Evolutionary conservation across 345 rosid species (phyloP).

Genomic region (Salix caprea): DNA sequence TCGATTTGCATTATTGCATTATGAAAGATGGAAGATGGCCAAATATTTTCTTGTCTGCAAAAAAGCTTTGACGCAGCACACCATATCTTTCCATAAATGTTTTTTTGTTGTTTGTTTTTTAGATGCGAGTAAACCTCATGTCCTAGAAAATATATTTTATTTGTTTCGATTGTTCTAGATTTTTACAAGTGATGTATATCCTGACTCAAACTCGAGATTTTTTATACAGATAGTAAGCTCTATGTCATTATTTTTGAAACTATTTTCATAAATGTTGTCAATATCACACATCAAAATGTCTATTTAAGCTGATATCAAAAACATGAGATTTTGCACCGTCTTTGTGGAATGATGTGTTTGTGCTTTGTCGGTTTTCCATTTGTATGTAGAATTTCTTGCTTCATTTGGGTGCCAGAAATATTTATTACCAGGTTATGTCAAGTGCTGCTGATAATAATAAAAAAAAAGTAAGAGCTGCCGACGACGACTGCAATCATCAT

Average conservation of each 20-base stretch:
- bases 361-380: not conserved
- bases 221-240: too few species aligned
- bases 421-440: not conserved
- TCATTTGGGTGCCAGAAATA: not conserved
- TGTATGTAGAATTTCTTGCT: not conserved
- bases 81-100: not conserved
- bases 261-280: too few species aligned
- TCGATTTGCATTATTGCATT: not conserved
- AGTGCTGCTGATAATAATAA: not conserved
- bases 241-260: too few species aligned
- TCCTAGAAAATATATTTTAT: too few species aligned
- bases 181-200: accelerated
- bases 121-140: too few species aligned
- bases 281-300: not conserved
- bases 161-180: too few species aligned
- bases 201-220: too few species aligned
- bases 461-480: not conserved
- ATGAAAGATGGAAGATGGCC: not conserved
- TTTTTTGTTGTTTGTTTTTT: too few species aligned
- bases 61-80: not conserved
- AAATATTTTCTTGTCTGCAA: not conserved
- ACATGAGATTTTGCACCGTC: not conserved
- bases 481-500: not conserved
- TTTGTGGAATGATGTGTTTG: not conserved
- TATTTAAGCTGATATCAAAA: not conserved